Conservation (phyloP, 2,329 filamentous ascomycete genomes). For the Fusarium setosum region DNA sequence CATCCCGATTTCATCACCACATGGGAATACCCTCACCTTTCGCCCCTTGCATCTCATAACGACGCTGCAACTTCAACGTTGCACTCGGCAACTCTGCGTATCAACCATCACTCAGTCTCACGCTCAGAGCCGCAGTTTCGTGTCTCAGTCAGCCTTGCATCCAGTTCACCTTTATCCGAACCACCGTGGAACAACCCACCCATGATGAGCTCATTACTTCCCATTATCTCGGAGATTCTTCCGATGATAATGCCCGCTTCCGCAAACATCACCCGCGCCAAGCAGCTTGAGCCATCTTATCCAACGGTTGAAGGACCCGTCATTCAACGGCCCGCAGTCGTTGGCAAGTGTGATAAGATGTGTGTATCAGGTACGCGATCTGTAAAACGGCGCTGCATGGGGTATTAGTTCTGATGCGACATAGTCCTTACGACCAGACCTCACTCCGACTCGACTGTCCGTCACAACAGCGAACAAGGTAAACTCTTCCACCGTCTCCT, state of each 20-base stretch:
- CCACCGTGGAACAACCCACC: background rate
- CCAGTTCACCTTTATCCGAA: background rate
- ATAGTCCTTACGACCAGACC: slow-evolving; percentile 73
- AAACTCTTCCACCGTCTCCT: slow-evolving; percentile 29
- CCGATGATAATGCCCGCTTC: slow-evolving; percentile 68
- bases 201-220: slow-evolving; percentile 64
- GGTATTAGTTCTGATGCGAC: background rate
- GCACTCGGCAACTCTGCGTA: no score
- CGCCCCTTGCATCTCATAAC: slow-evolving; percentile 14
- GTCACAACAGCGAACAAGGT: slow-evolving; percentile 78
- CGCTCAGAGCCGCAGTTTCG: no score
- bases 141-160: background rate
- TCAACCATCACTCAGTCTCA: no score
- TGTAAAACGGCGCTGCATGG: background rate
- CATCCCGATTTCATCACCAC: slow-evolving; percentile 15
- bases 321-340: slow-evolving; percentile 64
- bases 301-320: slow-evolving; percentile 48
- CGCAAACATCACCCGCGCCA: slow-evolving; percentile 66
- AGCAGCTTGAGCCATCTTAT: slow-evolving; percentile 56
- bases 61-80: background rate
- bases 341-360: slow-evolving; percentile 72
- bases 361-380: slow-evolving; percentile 70
- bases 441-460: slow-evolving; percentile 69
- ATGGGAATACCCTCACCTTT: slow-evolving; percentile 26
- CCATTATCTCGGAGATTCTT: slow-evolving; percentile 67